These are phyloP conservation scores for Bauhinia variegata DNA, from an alignment of 306 rosid species.

Conservation along the genomic window DNA sequence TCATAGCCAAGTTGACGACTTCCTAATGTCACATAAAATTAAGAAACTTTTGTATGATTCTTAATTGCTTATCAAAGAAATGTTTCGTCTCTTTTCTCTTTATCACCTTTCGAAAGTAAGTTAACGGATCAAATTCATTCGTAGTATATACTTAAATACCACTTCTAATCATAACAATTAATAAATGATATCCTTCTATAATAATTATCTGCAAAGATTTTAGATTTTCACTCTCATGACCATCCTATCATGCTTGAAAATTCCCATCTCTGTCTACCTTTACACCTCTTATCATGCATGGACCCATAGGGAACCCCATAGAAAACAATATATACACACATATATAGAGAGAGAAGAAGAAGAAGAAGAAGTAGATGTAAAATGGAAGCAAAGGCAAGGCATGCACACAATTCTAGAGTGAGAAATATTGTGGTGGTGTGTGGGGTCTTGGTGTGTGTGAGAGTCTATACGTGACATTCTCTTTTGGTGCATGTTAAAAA, in stretches of 20 bases:
- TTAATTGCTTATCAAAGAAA: no score
- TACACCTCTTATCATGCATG: conserved; percentile 75
- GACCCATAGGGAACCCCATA: conserved; percentile 37
- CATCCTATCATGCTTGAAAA: conserved; percentile 53
- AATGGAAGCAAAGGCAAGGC: conserved; percentile 97
- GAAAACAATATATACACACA: no score
- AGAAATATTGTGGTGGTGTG: conserved; percentile 52
- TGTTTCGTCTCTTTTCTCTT: conserved; percentile 1
- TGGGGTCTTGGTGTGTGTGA: conserved; percentile 46
- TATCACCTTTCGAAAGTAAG: conserved; percentile 3
- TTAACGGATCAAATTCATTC: conserved; percentile 21
- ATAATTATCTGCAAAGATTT: conserved; percentile 62
- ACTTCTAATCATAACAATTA: conserved; percentile 66
- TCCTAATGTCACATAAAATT: conserved; percentile 18
- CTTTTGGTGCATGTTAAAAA: conserved; percentile 73
- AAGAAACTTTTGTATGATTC: conserved; percentile 18
- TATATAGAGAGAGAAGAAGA: no score
- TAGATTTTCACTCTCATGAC: conserved; percentile 72
- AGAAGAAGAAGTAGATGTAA: conserved; percentile 67
- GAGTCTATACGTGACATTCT: conserved; percentile 60
- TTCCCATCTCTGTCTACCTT: no score
- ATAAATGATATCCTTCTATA: conserved; percentile 53
- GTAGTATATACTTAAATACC: conserved; percentile 57
- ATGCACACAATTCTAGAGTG: conserved; percentile 65
- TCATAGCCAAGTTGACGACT: conserved; percentile 19